phyloP scores from a whole-genome alignment of 139 green algal species.

The Chlamydomonas incerta region DNA sequence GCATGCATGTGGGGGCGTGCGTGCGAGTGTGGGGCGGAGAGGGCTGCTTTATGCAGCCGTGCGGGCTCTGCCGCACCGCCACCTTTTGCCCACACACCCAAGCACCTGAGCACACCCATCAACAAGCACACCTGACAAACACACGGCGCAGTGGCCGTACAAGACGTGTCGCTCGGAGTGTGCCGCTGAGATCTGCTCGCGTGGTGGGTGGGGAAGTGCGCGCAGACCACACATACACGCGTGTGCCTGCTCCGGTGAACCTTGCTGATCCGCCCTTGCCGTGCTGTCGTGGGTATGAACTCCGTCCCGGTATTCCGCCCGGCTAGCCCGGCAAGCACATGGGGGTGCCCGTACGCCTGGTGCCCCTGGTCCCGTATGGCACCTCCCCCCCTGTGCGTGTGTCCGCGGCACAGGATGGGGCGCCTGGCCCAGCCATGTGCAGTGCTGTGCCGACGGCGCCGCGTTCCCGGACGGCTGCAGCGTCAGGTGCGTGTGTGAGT shows the following conservation, averaged over 20 bases:
- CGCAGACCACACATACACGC: neutral
- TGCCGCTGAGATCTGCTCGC: constrained; percentile 41
- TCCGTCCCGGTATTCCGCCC: no score
- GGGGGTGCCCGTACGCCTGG: no score
- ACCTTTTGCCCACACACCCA: neutral
- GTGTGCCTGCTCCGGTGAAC: no score
- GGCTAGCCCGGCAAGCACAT: no score
- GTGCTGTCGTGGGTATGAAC: no score
- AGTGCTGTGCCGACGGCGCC: constrained; percentile 50
- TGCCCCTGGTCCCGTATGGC: no score
- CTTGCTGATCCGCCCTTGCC: no score
- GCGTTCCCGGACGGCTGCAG: constrained; percentile 60
- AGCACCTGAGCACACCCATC: no score
- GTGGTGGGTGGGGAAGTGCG: constrained; percentile 29
- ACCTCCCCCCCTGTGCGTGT: neutral
- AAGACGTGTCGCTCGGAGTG: constrained; percentile 50
- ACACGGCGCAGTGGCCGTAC: constrained; percentile 48
- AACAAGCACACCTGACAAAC: no score
- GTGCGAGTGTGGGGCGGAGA: no score
- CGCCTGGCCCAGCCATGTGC: constrained; percentile 42
- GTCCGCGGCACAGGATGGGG: constrained; percentile 41
- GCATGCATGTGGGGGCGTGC: no score
- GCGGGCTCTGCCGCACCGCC: neutral
- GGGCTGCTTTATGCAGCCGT: no score
- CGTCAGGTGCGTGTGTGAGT: constrained; percentile 8